Evolutionary conservation across 257 asterid species (phyloP), one percentile per base, ranked within the genome.

Genomic region (Cordia subcordata): DNA sequence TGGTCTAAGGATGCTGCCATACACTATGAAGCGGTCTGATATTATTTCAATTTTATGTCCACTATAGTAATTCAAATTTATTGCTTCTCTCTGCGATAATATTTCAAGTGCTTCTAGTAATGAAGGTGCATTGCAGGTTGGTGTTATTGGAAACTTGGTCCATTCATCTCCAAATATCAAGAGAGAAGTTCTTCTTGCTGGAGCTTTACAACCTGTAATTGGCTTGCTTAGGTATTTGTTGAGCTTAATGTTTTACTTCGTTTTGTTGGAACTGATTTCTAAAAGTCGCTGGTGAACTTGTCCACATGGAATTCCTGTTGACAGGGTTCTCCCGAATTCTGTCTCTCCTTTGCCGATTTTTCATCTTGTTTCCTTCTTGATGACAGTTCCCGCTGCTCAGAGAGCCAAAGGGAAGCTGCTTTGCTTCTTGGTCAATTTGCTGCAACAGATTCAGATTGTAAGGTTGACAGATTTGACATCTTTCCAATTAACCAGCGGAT

Each of bases 321-420:
- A 27, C 35, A 1, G 35, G 35, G 35, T 27, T 27, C 35, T 27
- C n/a, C n/a, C n/a, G n/a, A n/a, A n/a, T n/a, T 27, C 35, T 27
- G 35, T 27, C 35, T 27, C 35, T 52, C 22, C 13, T 22, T 32
- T 49, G 32, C 42, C 19, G 37, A 12, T 47, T 49, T 60, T 72
- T 70, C 11, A 42, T 40, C 35, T 27, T 27, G 6, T 42, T 58
- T 56, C 42, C 55, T 56, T 23, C 14, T 53, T 20, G 46, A 32
- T 57, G 14, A 65, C 87, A 93, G 99, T 73, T 93, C 99, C 49
- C 81, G 90, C 63, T 88, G 99, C 73, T 73, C 95, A 15, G 99
- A 93, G 82, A 93, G 99, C 82, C 97, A 89, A 79, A 83, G 99
- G 67, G 99, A 93, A 81, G 95, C 99, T 77, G 99, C 99, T 72